Conservation (phyloP, 1,284 basidiomycete genomes). For the Boletus nobilissimus region DNA sequence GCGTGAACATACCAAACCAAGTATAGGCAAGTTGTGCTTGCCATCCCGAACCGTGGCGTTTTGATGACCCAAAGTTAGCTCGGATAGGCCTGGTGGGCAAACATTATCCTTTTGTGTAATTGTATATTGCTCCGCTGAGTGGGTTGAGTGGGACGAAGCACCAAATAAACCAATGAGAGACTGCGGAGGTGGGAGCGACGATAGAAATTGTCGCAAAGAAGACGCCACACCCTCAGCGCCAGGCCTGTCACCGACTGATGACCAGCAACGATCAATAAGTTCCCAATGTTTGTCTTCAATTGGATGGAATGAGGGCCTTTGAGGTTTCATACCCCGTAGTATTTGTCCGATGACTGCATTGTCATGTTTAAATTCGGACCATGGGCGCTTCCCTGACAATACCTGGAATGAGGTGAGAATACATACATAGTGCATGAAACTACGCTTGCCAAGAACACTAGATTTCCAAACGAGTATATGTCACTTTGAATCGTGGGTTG, state of each 20-base stretch:
- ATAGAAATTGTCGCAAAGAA: constrained; percentile 1
- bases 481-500: constrained; percentile 7
- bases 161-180: too few relatives aligned
- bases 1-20: too few relatives aligned
- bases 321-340: not conserved
- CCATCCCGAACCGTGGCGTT: too few relatives aligned
- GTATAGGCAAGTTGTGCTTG: too few relatives aligned
- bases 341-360: not conserved
- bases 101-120: too few relatives aligned
- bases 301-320: constrained; percentile 2
- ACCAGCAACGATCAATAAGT: constrained; percentile 18
- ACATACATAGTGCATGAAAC: too few relatives aligned
- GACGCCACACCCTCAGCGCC: not conserved
- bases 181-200: not conserved
- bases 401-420: constrained; percentile 2
- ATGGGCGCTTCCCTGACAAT: constrained; percentile 13
- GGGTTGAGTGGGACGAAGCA: too few relatives aligned
- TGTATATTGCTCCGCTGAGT: too few relatives aligned
- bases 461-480: constrained; percentile 23
- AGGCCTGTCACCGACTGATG: constrained; percentile 1
- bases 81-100: too few relatives aligned
- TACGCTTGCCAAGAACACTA: constrained; percentile 2
- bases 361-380: not conserved
- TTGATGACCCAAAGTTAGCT: not conserved
- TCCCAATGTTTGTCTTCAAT: constrained; percentile 18